A percentile compares a stretch with the other conserved stretches of the same genome.
These are phyloP conservation scores for Sarocladiaceae sp. DNA, from an alignment of 2,329 filamentous ascomycete genomes.

Conservation along the genomic window DNA sequence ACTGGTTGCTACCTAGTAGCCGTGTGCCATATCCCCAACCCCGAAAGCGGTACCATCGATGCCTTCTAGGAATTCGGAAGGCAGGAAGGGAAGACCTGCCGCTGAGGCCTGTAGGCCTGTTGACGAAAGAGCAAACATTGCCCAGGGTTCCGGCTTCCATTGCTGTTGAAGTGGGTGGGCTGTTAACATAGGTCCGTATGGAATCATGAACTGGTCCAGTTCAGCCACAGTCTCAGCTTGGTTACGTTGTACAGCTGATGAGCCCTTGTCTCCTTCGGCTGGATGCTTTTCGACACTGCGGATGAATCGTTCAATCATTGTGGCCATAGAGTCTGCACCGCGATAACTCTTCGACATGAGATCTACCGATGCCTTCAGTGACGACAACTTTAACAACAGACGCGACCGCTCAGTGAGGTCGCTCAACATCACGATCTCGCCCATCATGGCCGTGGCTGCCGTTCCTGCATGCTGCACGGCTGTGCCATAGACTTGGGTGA, in stretches of 20 bases:
- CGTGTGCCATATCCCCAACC: too few relatives aligned
- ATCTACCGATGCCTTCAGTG: slow-evolving; percentile 6
- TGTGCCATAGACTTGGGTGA: slow-evolving; percentile 11
- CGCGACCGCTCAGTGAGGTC: slow-evolving; percentile 5
- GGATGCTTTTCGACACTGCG: not conserved
- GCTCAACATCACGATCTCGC: slow-evolving; percentile 10
- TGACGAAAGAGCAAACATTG: not conserved
- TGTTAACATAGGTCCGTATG: not conserved
- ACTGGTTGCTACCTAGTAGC: too few relatives aligned
- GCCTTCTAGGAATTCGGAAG: slow-evolving; percentile 10
- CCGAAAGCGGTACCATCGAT: too few relatives aligned
- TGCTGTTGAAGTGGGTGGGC: not conserved
- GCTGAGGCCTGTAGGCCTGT: slow-evolving; percentile 4
- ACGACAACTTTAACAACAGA: slow-evolving; percentile 7
- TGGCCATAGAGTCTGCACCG: slow-evolving; percentile 10
- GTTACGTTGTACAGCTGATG: too few relatives aligned
- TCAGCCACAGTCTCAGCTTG: not conserved
- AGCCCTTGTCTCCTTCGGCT: not conserved
- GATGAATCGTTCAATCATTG: slow-evolving; percentile 11
- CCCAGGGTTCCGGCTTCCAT: not conserved
- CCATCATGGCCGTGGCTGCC: slow-evolving; percentile 12
- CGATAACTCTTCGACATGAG: slow-evolving; percentile 12
- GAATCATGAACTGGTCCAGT: not conserved
- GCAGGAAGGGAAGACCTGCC: slow-evolving; percentile 10
- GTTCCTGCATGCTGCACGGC: slow-evolving; percentile 12